Conservation (phyloP, 163 green algal genomes). For the Volvox carteri region DNA sequence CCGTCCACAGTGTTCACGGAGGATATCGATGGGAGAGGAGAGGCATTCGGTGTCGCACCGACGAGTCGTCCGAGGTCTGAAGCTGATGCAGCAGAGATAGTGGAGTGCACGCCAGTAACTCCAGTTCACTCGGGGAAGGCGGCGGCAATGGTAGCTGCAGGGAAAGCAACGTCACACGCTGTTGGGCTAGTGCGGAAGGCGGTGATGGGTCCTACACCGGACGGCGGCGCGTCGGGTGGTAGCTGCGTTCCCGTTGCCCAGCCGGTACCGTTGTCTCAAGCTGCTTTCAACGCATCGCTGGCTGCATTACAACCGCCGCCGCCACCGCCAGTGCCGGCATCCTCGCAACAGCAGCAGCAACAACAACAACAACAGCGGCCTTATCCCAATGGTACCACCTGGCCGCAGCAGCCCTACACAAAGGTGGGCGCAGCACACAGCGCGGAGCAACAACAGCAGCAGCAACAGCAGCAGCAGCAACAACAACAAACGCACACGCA, state of each 20-base stretch:
- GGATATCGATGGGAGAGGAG: neutral
- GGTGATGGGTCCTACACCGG: neutral
- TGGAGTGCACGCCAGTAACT: neutral
- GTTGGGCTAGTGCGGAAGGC: neutral
- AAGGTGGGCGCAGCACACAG: neutral
- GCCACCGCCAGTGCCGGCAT: neutral
- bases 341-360: neutral
- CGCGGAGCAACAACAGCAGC: neutral
- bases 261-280: neutral
- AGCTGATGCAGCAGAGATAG: neutral
- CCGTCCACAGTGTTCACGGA: neutral
- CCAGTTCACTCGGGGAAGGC: neutral
- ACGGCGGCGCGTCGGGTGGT: neutral
- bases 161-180: neutral
- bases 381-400: neutral
- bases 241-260: neutral
- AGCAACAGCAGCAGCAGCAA: neutral
- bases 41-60: neutral
- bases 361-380: neutral
- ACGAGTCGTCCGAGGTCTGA: neutral
- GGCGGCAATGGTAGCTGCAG: neutral
- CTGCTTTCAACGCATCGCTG: neutral
- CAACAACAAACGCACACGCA: slow-evolving; percentile 3
- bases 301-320: neutral
- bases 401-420: neutral